Evolutionary conservation across 179 eudicot genomes (phyloP).

Genomic region (Actinidia polygama): DNA sequence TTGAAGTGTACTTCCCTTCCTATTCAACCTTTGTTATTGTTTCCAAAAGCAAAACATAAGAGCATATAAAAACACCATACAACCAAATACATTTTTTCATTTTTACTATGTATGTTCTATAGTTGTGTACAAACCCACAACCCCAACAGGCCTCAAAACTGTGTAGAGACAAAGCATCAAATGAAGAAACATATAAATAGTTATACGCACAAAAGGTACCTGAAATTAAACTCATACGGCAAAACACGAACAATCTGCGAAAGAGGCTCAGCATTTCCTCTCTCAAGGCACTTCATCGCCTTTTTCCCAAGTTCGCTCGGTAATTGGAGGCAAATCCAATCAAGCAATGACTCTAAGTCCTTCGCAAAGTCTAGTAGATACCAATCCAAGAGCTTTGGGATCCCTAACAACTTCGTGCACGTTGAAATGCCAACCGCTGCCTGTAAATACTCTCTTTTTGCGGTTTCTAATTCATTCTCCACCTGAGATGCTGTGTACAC

Average conservation of each 20-base stretch:
- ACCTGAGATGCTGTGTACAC: constrained; percentile 77
- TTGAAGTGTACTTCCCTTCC: not conserved
- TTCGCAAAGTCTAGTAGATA: constrained; percentile 80
- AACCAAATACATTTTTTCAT: not conserved
- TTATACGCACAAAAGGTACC: constrained; percentile 61
- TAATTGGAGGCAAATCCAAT: constrained; percentile 85
- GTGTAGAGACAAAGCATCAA: not conserved
- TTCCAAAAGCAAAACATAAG: not conserved
- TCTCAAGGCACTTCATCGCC: constrained; percentile 56
- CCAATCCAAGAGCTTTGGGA: constrained; percentile 85
- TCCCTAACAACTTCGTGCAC: constrained; percentile 39
- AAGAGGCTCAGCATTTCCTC: constrained; percentile 42
- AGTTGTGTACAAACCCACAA: constrained; percentile 22
- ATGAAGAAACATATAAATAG: constrained; percentile 17
- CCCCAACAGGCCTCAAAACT: not conserved
- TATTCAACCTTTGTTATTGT: not conserved
- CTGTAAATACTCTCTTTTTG: constrained; percentile 77
- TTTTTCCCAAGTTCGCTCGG: constrained; percentile 66
- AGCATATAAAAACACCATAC: not conserved
- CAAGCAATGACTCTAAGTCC: constrained; percentile 67
- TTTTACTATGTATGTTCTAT: constrained; percentile 7
- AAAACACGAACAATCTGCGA: constrained; percentile 50
- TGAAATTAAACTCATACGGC: constrained; percentile 80
- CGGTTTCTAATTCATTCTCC: constrained; percentile 74
- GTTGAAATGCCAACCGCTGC: constrained; percentile 72